Base-by-base conservation (phyloP, 2,329 filamentous ascomycete species). In the Colletotrichum camelliae region DNA sequence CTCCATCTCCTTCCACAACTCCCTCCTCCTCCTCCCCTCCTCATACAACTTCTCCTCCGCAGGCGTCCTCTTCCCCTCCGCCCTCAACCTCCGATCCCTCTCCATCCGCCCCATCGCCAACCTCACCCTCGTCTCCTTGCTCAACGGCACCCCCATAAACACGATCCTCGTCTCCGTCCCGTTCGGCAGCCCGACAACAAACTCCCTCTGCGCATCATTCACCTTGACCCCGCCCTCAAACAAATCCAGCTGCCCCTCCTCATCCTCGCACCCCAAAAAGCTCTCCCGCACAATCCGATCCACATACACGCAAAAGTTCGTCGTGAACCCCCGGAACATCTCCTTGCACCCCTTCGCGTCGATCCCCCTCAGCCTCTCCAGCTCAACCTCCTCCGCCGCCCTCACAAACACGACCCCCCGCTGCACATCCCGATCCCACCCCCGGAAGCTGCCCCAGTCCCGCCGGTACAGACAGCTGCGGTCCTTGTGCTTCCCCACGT, bases 301-400 rank as follows among this genome's bases (percentile, higher is more conserved):
- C 7, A 75, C 57, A 8, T 75, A 39, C 24, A 75, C 65, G 43
- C 73, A 75, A 12, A 75, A 75, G 33, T 75, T 75, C 7, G 73
- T 75, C 39, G 69, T 75, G 16, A 75, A 75, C 10, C n/a, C 27
- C 12, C 70, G 37, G 64, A 67, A 64, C 13, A 75, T 29, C 27
- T 68, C 57, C 61, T 37, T 72, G 5, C 62, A 67, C 55, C 31
- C 62, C 33, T 21, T 31, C 33, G 29, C 18, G 1, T 52, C 43
- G 0, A 15, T 33, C 8, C 9, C 27, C 33, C 43, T 52, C n/a
- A 37, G 48, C 3, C 6, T n/a, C n/a, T 66, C 67, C 27, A 75
- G 52, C 7, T 24, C 24, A 33, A 60, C 31, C 55, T 60, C 67
- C 37, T 55, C 60, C 68, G 52, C 48, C 15, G 70, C 70, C 27